These are phyloP conservation scores for Fusarium fujikuroi DNA, from an alignment of 2,329 filamentous ascomycete genomes.

Conservation along the genomic window DNA sequence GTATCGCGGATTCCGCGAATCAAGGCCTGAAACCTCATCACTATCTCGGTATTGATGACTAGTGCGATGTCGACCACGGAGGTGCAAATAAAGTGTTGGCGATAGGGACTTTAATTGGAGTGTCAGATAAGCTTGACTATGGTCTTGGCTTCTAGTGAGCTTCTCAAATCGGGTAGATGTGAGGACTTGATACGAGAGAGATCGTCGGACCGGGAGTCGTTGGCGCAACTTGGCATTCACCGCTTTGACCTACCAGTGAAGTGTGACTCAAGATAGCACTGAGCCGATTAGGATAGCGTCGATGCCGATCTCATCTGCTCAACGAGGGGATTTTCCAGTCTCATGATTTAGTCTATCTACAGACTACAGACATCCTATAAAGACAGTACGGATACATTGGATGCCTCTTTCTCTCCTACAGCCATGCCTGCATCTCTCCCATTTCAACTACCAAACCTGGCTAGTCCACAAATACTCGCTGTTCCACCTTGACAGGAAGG, in stretches of 20 bases:
- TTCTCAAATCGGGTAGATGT: conserved; percentile 15
- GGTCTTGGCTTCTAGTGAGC: background rate
- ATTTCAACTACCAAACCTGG: background rate
- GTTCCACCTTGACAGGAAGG: background rate
- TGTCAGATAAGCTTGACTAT: conserved; percentile 1
- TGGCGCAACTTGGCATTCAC: background rate
- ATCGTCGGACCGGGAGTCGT: conserved; percentile 1
- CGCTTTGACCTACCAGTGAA: conserved; percentile 15
- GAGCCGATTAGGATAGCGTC: background rate
- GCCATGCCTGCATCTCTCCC: background rate
- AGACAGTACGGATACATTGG: background rate
- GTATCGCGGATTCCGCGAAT: conserved; percentile 21
- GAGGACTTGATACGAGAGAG: background rate
- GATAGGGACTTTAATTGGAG: background rate
- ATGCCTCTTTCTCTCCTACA: background rate
- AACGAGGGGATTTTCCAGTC: background rate
- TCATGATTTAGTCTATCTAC: background rate
- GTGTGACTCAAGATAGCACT: background rate
- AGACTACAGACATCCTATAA: background rate
- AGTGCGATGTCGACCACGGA: conserved; percentile 17
- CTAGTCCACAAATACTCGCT: conserved; percentile 12
- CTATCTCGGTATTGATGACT: conserved; percentile 16
- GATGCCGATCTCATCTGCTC: background rate
- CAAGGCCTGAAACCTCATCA: background rate
- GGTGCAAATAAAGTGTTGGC: background rate